Conservation (phyloP, 2,329 filamentous ascomycete species). For the Metarhizium anisopliae region DNA sequence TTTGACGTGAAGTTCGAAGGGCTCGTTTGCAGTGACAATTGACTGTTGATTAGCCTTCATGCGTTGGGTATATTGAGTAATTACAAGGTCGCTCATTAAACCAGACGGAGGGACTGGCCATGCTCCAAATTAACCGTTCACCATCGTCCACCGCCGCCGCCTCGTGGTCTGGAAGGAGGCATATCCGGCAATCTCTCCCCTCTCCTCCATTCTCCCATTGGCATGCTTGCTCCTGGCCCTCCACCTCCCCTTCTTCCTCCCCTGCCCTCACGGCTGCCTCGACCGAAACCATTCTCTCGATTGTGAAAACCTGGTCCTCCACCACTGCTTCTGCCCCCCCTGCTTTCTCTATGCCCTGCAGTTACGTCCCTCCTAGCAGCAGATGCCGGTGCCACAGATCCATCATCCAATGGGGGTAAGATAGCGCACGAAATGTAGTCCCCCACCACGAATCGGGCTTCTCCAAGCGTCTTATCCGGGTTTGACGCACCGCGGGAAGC, state of each 20-base stretch:
- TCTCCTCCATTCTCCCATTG: slow-evolving; percentile 56
- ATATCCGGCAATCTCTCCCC: slow-evolving; percentile 53
- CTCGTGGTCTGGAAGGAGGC: slow-evolving; percentile 21
- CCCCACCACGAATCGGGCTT: slow-evolving; percentile 76
- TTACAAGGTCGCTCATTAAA: not conserved
- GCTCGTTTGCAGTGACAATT: not conserved
- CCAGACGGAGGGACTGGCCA: not conserved
- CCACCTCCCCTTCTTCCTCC: slow-evolving; percentile 30
- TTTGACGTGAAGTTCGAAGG: not conserved
- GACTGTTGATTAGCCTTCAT: not conserved
- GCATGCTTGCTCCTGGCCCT: slow-evolving; percentile 26
- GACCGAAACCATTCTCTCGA: slow-evolving; percentile 21
- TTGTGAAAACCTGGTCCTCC: slow-evolving; percentile 9
- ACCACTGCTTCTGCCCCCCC: slow-evolving; percentile 16
- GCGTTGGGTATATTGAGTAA: slow-evolving; percentile 17
- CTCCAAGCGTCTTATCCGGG: slow-evolving; percentile 63
- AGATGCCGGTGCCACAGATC: slow-evolving; percentile 59
- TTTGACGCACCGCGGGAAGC: slow-evolving; percentile 40
- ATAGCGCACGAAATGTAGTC: slow-evolving; percentile 83
- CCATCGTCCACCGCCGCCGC: slow-evolving; percentile 18
- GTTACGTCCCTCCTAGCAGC: slow-evolving; percentile 19
- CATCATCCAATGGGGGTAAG: slow-evolving; percentile 64
- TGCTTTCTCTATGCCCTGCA: slow-evolving; percentile 6
- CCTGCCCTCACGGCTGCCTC: slow-evolving; percentile 26
- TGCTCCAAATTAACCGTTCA: slow-evolving; percentile 5